A percentile compares a stretch with the other conserved stretches of the same genome.
phyloP scores from a whole-genome alignment of 805 yeast species.

The Wickerhamomyces chambardii region DNA sequence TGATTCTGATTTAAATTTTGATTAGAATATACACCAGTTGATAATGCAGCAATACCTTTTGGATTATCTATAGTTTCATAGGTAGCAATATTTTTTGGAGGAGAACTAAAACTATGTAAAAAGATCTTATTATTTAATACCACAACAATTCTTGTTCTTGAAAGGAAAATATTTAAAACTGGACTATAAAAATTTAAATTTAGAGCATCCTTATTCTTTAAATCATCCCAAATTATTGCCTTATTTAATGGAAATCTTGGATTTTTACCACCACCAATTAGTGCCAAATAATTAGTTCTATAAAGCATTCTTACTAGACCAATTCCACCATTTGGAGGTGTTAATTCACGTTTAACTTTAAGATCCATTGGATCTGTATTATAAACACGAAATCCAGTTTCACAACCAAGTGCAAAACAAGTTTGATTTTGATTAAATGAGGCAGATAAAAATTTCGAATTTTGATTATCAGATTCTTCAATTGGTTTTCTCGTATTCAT shows the following conservation, averaged over 20 bases:
- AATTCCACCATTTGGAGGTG: constrained; percentile 39
- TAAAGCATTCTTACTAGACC: constrained; percentile 77
- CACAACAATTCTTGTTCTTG: constrained; percentile 69
- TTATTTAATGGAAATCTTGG: constrained; percentile 77
- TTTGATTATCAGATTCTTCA: background rate
- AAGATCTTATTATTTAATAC: constrained; percentile 59
- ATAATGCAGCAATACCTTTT: constrained; percentile 15
- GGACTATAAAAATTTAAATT: constrained; percentile 71
- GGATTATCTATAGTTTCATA: constrained; percentile 20
- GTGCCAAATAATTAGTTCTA: constrained; percentile 82
- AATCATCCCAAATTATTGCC: constrained; percentile 87
- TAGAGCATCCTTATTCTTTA: constrained; percentile 65
- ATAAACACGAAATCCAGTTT: constrained; percentile 76
- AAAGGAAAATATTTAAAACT: constrained; percentile 62
- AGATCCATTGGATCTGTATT: constrained; percentile 81
- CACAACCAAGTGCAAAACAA: constrained; percentile 81
- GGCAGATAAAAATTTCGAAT: constrained; percentile 10
- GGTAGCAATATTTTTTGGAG: constrained; percentile 49
- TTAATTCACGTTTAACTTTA: constrained; percentile 53
- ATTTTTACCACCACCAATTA: constrained; percentile 82
- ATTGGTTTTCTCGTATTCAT: constrained; percentile 17
- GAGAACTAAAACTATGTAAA: constrained; percentile 74
- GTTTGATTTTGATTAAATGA: constrained; percentile 82
- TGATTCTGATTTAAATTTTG: no score
- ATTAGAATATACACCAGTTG: constrained; percentile 10